Conservation (phyloP, 2,329 filamentous ascomycete genomes). For the Pseudocercospora eumusae region DNA sequence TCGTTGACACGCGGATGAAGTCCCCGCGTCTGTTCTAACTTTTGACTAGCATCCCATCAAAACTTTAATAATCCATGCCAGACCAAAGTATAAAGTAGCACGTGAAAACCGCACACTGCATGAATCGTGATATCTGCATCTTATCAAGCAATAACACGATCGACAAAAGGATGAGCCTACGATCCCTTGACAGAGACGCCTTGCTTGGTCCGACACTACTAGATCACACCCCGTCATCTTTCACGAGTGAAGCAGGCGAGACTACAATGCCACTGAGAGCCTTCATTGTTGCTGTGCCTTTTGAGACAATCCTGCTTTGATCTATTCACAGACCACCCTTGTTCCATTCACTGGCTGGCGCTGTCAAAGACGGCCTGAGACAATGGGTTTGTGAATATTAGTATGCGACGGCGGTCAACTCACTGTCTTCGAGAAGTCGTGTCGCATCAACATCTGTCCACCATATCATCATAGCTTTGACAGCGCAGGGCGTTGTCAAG, state of each 20-base stretch:
- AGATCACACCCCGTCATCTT: too few species aligned
- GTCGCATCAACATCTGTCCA: background rate
- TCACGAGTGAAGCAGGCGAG: background rate
- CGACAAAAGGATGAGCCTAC: background rate
- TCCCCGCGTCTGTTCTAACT: background rate
- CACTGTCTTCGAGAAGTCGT: background rate
- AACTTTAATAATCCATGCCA: too few species aligned
- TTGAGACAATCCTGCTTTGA: background rate
- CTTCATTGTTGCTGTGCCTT: background rate
- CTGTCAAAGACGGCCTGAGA: background rate
- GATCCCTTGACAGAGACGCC: background rate
- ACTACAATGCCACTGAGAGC: background rate
- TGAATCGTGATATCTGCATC: too few species aligned
- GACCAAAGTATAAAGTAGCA: background rate
- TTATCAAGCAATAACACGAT: background rate
- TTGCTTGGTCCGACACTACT: background rate
- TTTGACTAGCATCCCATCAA: too few species aligned
- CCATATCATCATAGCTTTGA: background rate
- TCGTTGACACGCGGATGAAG: background rate
- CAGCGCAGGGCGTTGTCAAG: background rate
- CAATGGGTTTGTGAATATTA: constrained; percentile 1
- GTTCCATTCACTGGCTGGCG: background rate
- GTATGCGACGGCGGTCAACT: background rate
- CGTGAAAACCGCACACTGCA: background rate
- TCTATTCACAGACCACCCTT: background rate